Evolutionary conservation across 2,329 filamentous ascomycete genomes (phyloP), one percentile per base, ranked within the genome.

Genomic region (Clathrospora elynae): DNA sequence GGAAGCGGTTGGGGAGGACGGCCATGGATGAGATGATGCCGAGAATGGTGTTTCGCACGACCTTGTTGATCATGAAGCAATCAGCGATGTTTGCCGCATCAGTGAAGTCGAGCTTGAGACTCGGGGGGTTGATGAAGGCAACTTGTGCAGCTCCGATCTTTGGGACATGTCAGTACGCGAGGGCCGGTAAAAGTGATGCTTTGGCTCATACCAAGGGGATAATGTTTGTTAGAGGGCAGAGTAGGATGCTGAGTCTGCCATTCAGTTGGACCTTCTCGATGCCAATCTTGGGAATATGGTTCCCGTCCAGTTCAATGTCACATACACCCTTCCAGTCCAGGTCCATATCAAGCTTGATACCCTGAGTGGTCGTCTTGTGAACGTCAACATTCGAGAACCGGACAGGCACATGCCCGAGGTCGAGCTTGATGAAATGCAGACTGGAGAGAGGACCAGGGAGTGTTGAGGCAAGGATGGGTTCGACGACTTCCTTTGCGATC

Each of bases 281-380:
- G 35, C 61, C 73, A 49, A 76, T 62, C 46, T 74, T 73, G 25
- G 75, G 73, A 11, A 75, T 62, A 67, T 73, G 70, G 22, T 64
- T 70, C 0, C 67, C 75, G 25, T 77, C 71, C 11, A 78, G 57
- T 46, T 78, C 73, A 38, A 78, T 75, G 35, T 78, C 75, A 31
- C 72, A 72, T 16, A 70, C 55, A 8, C 75, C 71, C 20, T 77
- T 71, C 75, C 75, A 78, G 11, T 60, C 58, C 2, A 78, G 56
- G 42, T 77, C 67, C 67, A 78, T 70, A 31, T 78, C 75, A 3
- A 78, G 66, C 61, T 76, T 77, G 57, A 78, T 76, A 10, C 74
- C 75, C 2, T 64, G 66, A 6, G 59, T 68, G 3, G 71, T 65
- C 4, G 71, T 72, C 65, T 74, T 77, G 58, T 73, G 71, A 2